A percentile compares a stretch with the other conserved stretches of the same genome.
phyloP scores from a whole-genome alignment of 1,284 basidiomycete genomes.

The Puccinia coronata region DNA sequence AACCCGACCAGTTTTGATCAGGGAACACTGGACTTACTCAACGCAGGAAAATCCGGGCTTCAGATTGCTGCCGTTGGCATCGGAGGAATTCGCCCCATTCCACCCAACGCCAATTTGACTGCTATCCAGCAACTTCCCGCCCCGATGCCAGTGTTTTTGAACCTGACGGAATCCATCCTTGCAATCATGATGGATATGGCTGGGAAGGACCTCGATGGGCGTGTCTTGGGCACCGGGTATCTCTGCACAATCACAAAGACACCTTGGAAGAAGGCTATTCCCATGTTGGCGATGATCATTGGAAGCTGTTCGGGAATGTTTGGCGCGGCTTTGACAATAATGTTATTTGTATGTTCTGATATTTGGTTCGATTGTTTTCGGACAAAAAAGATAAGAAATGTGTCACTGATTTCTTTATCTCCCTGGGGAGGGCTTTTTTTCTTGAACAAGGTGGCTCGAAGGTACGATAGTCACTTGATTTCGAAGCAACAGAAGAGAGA shows the following conservation, averaged over 20 bases:
- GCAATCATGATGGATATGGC: conserved; percentile 44
- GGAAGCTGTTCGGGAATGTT: conserved; percentile 29
- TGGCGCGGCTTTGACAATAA: conserved; percentile 18
- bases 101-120: background rate
- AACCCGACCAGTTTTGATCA: background rate
- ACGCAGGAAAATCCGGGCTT: background rate
- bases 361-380: background rate
- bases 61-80: conserved; percentile 29
- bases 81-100: conserved; percentile 32
- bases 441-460: background rate
- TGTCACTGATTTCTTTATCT: no score
- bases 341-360: conserved; percentile 21
- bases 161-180: conserved; percentile 20
- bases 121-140: background rate
- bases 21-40: conserved; percentile 8
- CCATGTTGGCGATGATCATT: conserved; percentile 28
- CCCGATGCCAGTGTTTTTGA: background rate
- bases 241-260: conserved; percentile 16
- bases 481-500: background rate
- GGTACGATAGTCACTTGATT: conserved; percentile 18
- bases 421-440: no score
- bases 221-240: conserved; percentile 21
- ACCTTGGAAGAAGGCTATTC: conserved; percentile 1
- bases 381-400: background rate
- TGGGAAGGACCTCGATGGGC: background rate